These are phyloP conservation scores for Spinacia oleracea DNA, from an alignment of 179 eudicot species.

Conservation along the genomic window DNA sequence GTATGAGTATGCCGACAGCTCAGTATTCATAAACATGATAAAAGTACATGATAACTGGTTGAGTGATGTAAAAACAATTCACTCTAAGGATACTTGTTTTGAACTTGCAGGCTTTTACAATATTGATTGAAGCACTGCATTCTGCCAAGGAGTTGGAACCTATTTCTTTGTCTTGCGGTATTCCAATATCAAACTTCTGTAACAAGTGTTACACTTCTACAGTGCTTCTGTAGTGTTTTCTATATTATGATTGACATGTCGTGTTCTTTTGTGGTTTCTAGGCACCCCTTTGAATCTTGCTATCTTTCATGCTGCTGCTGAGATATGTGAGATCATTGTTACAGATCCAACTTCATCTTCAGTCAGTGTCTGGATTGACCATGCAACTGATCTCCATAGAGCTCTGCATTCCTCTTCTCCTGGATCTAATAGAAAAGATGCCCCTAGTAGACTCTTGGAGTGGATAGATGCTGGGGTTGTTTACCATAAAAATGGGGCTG, in stretches of 20 bases:
- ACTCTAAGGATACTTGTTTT: neutral
- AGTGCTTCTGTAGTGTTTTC: neutral
- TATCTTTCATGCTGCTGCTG: slow-evolving; percentile 92
- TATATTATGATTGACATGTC: neutral
- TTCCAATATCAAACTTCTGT: slow-evolving; percentile 2
- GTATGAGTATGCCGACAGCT: neutral
- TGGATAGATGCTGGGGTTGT: slow-evolving; percentile 97
- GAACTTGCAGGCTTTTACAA: slow-evolving; percentile 62
- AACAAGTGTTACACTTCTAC: neutral
- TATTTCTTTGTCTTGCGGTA: slow-evolving; percentile 62
- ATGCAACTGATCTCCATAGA: slow-evolving; percentile 77
- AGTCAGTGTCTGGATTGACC: slow-evolving; percentile 82
- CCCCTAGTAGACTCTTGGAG: slow-evolving; percentile 92
- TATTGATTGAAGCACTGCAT: slow-evolving; percentile 77
- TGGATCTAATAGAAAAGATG: slow-evolving; percentile 95
- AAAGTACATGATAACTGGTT: neutral
- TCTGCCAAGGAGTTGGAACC: slow-evolving; percentile 79
- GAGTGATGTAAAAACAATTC: neutral
- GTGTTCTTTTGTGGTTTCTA: slow-evolving; percentile 30
- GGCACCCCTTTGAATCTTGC: slow-evolving; percentile 91
- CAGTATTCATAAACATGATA: neutral
- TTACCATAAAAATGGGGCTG: slow-evolving; percentile 84
- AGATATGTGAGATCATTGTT: slow-evolving; percentile 89
- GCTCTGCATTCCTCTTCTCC: slow-evolving; percentile 91
- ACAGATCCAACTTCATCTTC: slow-evolving; percentile 81